Percentiles rank a stretch among this genome's conserved stretches.
Evolutionary conservation across 139 green algal genomes (phyloP).

Genomic region (Micromonas pusilla): DNA sequence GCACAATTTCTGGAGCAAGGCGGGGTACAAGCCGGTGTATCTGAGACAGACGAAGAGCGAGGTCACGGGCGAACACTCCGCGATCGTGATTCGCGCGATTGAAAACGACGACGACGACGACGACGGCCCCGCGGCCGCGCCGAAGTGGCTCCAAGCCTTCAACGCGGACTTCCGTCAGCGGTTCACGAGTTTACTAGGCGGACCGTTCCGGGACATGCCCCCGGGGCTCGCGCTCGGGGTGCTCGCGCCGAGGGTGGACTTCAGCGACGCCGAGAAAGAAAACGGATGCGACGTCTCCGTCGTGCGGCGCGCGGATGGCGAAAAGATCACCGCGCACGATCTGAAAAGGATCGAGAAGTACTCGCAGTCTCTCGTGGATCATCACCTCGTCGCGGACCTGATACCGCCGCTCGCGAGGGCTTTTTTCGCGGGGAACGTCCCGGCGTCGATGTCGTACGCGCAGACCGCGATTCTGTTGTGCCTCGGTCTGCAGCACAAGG

Average conservation of each 20-base stretch:
- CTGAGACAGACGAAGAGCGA: constrained; percentile 73
- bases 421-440: constrained; percentile 74
- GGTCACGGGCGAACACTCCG: constrained; percentile 79
- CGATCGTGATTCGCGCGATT: constrained; percentile 78
- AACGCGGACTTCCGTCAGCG: constrained; percentile 67
- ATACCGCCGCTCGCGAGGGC: constrained; percentile 57
- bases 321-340: constrained; percentile 66
- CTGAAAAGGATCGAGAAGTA: constrained; percentile 89
- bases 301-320: constrained; percentile 51
- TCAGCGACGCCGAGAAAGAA: constrained; percentile 46
- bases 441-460: constrained; percentile 68
- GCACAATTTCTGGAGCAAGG: constrained; percentile 84
- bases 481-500: constrained; percentile 64
- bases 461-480: constrained; percentile 62
- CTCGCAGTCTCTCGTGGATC: constrained; percentile 84
- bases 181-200: constrained; percentile 51
- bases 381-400: constrained; percentile 69
- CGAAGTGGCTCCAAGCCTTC: constrained; percentile 57
- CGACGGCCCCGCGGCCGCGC: constrained; percentile 24
- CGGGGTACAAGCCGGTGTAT: constrained; percentile 79
- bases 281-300: not conserved
- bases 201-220: constrained; percentile 41
- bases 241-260: constrained; percentile 76
- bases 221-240: constrained; percentile 51
- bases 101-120: constrained; percentile 54